Conservation (phyloP, 768 basidiomycete genomes). For the Dioszegia crocea region DNA sequence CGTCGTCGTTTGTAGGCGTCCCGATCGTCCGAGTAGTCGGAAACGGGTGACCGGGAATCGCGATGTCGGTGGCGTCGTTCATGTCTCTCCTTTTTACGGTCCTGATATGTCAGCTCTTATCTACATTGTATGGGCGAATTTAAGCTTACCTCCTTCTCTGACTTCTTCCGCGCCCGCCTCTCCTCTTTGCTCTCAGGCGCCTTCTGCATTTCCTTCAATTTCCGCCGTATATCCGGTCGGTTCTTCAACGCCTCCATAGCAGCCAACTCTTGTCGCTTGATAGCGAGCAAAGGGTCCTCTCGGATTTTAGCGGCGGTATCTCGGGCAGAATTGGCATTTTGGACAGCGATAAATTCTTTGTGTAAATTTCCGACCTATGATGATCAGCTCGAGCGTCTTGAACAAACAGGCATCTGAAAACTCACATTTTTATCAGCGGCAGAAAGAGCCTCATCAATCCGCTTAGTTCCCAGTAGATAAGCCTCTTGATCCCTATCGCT, state of each 20-base stretch:
- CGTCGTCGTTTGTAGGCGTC: slow-evolving; percentile 19
- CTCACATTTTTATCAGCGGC: slow-evolving; percentile 79
- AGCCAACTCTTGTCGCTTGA: slow-evolving; percentile 96
- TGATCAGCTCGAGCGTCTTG: background rate
- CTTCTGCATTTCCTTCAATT: slow-evolving; percentile 47
- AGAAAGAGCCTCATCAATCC: slow-evolving; percentile 91
- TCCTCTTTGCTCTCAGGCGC: slow-evolving; percentile 48
- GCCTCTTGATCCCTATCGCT: slow-evolving; percentile 81
- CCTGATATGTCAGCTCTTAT: slow-evolving; percentile 18
- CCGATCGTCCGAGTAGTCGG: slow-evolving; percentile 29
- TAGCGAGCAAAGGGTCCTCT: slow-evolving; percentile 93
- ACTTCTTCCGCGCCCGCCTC: slow-evolving; percentile 60
- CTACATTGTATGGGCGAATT: slow-evolving; percentile 20
- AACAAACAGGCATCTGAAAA: background rate
- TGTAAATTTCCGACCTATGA: slow-evolving; percentile 52
- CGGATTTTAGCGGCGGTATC: slow-evolving; percentile 91
- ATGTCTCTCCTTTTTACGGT: slow-evolving; percentile 25
- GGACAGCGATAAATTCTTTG: slow-evolving; percentile 89
- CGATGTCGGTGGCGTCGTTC: slow-evolving; percentile 27
- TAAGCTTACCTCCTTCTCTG: slow-evolving; percentile 56
- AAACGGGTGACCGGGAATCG: slow-evolving; percentile 29
- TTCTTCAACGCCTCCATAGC: slow-evolving; percentile 70
- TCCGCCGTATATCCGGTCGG: slow-evolving; percentile 42
- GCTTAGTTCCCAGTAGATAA: slow-evolving; percentile 92
- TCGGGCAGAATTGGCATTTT: slow-evolving; percentile 84